phyloP scores from a whole-genome alignment of 257 asterid genomes.

The Datura wrightii region DNA sequence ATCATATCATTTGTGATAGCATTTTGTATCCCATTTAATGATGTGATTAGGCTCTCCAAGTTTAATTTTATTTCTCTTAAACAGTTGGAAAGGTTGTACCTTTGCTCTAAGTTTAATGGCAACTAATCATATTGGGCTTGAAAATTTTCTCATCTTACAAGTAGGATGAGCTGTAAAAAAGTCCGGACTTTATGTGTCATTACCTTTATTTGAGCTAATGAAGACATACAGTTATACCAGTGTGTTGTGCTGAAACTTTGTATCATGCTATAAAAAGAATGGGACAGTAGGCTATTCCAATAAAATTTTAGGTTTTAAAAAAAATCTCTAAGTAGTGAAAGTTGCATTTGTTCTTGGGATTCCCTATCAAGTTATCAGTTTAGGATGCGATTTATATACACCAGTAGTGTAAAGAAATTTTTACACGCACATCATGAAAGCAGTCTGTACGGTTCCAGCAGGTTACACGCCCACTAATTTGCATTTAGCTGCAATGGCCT shows the following conservation, averaged over 20 bases:
- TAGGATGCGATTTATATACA: too few species aligned
- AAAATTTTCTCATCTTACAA: not conserved
- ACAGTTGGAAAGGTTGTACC: not conserved
- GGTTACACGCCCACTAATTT: too few species aligned
- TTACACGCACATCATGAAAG: too few species aligned
- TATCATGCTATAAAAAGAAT: not conserved
- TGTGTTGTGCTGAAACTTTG: not conserved
- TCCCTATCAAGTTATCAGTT: too few species aligned
- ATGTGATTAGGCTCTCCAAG: slow-evolving; percentile 20
- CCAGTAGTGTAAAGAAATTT: too few species aligned
- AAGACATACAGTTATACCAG: not conserved
- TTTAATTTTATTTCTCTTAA: not conserved
- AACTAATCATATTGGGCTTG: not conserved
- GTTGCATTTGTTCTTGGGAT: not conserved
- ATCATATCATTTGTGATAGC: not conserved
- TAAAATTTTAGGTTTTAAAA: too few species aligned
- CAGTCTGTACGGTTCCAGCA: too few species aligned
- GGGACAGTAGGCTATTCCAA: too few species aligned
- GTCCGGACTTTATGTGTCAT: not conserved
- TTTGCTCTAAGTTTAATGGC: not conserved
- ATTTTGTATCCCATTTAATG: not conserved
- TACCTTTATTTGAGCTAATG: not conserved
- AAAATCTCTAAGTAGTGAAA: not conserved
- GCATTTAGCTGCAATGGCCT: too few species aligned
- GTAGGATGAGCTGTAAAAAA: not conserved